A percentile compares a stretch with the other conserved stretches of the same genome.
These are phyloP conservation scores for Coniosporium apollinis DNA, from an alignment of 495 filamentous ascomycete genomes.

Conservation along the genomic window DNA sequence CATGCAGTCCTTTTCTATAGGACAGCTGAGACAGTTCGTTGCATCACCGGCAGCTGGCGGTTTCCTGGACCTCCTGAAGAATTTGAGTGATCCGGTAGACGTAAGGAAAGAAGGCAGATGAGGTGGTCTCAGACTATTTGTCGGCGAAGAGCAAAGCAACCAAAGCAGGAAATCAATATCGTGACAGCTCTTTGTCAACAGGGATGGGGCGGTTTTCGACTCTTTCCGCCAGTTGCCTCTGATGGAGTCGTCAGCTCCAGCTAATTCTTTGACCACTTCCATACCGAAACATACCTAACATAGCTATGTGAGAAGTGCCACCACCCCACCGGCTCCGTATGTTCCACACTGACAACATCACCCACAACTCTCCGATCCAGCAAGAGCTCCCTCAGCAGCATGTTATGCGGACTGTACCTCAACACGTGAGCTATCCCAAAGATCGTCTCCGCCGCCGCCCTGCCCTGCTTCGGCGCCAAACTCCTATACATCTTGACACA, in stretches of 20 bases:
- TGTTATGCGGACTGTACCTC: conserved; percentile 76
- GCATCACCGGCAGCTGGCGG: conserved; percentile 52
- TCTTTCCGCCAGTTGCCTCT: conserved; percentile 85
- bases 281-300: conserved; percentile 44
- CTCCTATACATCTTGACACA: conserved; percentile 57
- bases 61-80: conserved; percentile 59
- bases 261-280: neutral
- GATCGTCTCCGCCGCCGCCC: conserved; percentile 28
- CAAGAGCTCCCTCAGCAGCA: conserved; percentile 60
- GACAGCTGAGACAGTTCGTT: conserved; percentile 79
- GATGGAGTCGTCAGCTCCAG: neutral
- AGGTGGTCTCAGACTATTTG: conserved; percentile 24
- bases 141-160: conserved; percentile 55
- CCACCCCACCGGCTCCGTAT: conserved; percentile 87
- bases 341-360: conserved; percentile 72
- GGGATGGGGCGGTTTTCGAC: conserved; percentile 49
- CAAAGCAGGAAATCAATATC: conserved; percentile 86
- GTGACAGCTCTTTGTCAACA: conserved; percentile 89
- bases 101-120: conserved; percentile 61
- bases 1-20: conserved; percentile 51
- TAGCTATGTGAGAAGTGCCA: conserved; percentile 95
- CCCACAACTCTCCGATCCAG: conserved; percentile 59
- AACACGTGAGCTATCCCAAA: conserved; percentile 58
- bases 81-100: conserved; percentile 54
- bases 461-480: conserved; percentile 21